Percentiles rank a stretch among this genome's conserved stretches.
Evolutionary conservation across 192 early-diverging fungal species (phyloP).

Genomic region (Entomortierella parvispora): DNA sequence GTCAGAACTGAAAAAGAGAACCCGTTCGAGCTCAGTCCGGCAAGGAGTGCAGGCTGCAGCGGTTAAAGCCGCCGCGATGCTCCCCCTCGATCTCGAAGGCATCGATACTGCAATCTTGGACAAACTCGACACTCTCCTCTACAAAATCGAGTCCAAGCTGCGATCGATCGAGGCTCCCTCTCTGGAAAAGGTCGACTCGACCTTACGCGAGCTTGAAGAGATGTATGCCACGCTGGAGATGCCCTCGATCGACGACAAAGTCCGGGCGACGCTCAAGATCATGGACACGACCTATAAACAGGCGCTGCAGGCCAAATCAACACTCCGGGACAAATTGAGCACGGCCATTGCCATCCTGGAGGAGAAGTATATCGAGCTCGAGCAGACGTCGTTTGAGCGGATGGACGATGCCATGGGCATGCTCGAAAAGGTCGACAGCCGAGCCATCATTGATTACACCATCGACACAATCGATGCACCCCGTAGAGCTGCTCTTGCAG

Average conservation of each 20-base stretch:
- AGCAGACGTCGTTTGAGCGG: conserved; percentile 47
- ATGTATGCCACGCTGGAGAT: conserved; percentile 58
- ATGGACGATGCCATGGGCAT: conserved; percentile 68
- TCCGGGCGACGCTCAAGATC: conserved; percentile 35
- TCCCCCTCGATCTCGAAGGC: conserved; percentile 41
- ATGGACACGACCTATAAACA: conserved; percentile 41
- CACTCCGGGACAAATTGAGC: conserved; percentile 35
- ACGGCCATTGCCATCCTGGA: conserved; percentile 41
- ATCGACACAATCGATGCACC: conserved; percentile 61
- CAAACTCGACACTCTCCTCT: conserved; percentile 37
- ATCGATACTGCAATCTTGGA: conserved; percentile 48
- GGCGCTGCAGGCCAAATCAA: conserved; percentile 40
- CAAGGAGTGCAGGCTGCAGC: conserved; percentile 43
- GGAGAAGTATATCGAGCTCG: conserved; percentile 53
- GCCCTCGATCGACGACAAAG: conserved; percentile 37
- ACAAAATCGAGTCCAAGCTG: conserved; percentile 45
- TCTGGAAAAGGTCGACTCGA: conserved; percentile 53
- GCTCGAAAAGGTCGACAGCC: conserved; percentile 61
- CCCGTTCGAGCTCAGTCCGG: conserved; percentile 44
- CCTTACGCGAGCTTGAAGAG: conserved; percentile 56
- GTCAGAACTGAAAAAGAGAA: conserved; percentile 46
- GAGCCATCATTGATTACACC: conserved; percentile 54
- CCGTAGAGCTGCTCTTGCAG: conserved; percentile 58
- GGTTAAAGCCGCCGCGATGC: conserved; percentile 44
- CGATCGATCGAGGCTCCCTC: conserved; percentile 43